Evolutionary conservation across 495 filamentous ascomycete genomes (phyloP).

Genomic region (Halenospora varia): DNA sequence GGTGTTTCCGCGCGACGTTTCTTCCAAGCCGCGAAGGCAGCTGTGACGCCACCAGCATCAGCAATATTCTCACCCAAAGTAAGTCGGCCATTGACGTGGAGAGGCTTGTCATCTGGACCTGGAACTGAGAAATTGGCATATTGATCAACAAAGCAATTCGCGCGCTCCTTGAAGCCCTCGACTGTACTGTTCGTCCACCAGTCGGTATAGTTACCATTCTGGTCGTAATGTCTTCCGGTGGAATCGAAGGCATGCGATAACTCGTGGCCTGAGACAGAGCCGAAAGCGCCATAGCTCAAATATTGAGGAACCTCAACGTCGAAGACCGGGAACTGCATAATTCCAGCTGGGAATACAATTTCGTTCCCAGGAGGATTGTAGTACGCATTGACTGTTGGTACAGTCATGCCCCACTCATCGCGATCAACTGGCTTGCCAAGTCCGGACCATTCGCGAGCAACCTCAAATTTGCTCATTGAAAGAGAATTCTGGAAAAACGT

Average conservation of each 20-base stretch:
- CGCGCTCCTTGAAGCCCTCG: conserved; percentile 55
- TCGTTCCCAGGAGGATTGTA: conserved; percentile 62
- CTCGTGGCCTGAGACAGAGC: conserved; percentile 68
- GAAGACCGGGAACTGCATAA: conserved; percentile 69
- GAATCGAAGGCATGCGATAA: conserved; percentile 73
- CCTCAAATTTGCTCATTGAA: conserved; percentile 42
- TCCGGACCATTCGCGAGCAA: conserved; percentile 49
- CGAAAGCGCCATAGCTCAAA: conserved; percentile 66
- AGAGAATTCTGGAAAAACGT: conserved; percentile 60
- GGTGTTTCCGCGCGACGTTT: conserved; percentile 43
- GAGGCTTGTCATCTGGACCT: conserved; percentile 46
- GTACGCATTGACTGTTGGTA: conserved; percentile 59
- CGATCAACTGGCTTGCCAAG: conserved; percentile 59
- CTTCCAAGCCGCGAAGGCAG: conserved; percentile 66
- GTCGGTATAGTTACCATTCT: conserved; percentile 60
- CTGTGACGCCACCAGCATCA: conserved; percentile 66
- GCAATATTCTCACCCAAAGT: conserved; percentile 76
- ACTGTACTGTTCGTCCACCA: conserved; percentile 71
- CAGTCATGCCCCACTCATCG: conserved; percentile 60
- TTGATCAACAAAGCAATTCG: conserved; percentile 68
- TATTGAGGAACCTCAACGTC: conserved; percentile 59
- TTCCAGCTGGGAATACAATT: conserved; percentile 69
- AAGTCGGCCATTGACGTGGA: conserved; percentile 63
- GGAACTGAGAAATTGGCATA: conserved; percentile 60
- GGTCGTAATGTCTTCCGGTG: conserved; percentile 62